Conservation (phyloP, 2,329 filamentous ascomycete species). For the Cercospora nicotianae region DNA sequence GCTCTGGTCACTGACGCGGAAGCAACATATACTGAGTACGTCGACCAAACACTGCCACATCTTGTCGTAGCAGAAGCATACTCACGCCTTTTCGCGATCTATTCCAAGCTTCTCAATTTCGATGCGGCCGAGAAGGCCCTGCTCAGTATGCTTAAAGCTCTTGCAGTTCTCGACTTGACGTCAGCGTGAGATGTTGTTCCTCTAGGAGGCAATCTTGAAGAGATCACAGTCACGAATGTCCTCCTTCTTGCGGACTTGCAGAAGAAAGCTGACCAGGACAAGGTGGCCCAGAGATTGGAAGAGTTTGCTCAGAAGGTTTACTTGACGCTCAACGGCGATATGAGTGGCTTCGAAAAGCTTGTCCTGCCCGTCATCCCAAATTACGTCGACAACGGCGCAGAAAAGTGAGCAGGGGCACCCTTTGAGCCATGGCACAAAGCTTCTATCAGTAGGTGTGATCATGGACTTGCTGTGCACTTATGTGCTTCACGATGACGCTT, state of each 20-base stretch:
- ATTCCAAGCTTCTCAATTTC: slow-evolving; percentile 5
- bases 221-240: slow-evolving; percentile 9
- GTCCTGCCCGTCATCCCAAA: not conserved
- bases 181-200: not conserved
- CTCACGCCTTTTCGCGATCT: slow-evolving; percentile 11
- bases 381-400: not conserved
- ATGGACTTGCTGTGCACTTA: not conserved
- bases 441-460: not conserved
- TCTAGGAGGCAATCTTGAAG: not conserved
- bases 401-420: not conserved
- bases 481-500: not conserved
- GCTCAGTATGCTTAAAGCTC: slow-evolving; percentile 5
- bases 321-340: slow-evolving; percentile 12
- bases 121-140: slow-evolving; percentile 10
- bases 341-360: slow-evolving; percentile 15
- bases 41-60: slow-evolving; percentile 1
- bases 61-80: slow-evolving; percentile 10
- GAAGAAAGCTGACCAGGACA: not conserved
- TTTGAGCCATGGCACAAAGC: not conserved
- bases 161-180: not conserved
- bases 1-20: slow-evolving; percentile 1
- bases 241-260: slow-evolving; percentile 10
- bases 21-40: not conserved
- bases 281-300: not conserved
- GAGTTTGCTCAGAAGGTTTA: slow-evolving; percentile 13